Conservation (phyloP, 2,329 filamentous ascomycete species). For the Cordyceps sp. region DNA sequence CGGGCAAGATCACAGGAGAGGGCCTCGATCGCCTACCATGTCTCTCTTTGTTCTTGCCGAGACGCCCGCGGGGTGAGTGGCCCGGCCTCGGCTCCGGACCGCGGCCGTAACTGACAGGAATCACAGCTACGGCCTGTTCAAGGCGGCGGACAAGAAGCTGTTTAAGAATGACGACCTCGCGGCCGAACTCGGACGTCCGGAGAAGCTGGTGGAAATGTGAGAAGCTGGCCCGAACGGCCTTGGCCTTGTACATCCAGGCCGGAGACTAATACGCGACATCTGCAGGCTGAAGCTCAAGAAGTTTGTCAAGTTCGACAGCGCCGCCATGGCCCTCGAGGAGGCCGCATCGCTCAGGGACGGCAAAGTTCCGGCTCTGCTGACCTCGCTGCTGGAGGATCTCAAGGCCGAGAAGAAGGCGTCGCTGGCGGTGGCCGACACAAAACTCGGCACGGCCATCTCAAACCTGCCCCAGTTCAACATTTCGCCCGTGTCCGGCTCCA, state of each 20-base stretch:
- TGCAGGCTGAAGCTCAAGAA: constrained; percentile 81
- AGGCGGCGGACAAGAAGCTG: constrained; percentile 97
- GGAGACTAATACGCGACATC: neutral
- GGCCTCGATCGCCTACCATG: constrained; percentile 36
- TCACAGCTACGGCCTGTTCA: constrained; percentile 85
- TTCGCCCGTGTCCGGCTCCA: constrained; percentile 51
- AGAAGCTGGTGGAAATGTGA: constrained; percentile 76
- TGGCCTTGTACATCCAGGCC: neutral
- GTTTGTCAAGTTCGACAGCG: constrained; percentile 94
- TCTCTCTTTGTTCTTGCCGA: constrained; percentile 86
- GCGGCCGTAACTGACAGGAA: constrained; percentile 12
- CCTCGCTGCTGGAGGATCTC: constrained; percentile 68
- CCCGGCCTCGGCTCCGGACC: neutral
- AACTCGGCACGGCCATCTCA: constrained; percentile 80
- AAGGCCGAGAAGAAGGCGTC: constrained; percentile 98
- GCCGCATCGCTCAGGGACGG: constrained; percentile 77
- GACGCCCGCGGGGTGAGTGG: constrained; percentile 62
- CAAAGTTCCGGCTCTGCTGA: constrained; percentile 81
- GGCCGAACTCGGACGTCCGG: constrained; percentile 58
- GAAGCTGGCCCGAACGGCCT: constrained; percentile 17
- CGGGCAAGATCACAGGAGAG: constrained; percentile 14
- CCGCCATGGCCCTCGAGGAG: constrained; percentile 78
- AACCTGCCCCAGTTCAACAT: constrained; percentile 82
- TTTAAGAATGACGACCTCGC: constrained; percentile 72
- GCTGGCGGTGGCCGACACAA: constrained; percentile 83